A percentile compares a stretch with the other conserved stretches of the same genome.
These are phyloP conservation scores for Colletotrichum trifolii DNA, from an alignment of 2,329 filamentous ascomycete genomes.

Conservation along the genomic window DNA sequence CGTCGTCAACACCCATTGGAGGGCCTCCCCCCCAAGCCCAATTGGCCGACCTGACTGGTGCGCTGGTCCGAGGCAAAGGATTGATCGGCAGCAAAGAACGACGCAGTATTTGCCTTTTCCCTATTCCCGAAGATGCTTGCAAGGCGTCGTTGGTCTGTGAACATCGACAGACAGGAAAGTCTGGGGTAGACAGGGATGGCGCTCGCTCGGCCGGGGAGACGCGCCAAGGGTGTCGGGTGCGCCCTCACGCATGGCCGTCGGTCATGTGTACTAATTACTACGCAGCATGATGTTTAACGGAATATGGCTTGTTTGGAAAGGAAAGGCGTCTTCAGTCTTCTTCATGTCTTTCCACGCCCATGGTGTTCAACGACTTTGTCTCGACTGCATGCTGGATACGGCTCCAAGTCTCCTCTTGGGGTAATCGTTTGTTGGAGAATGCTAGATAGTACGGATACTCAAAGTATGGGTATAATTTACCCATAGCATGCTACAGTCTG, in stretches of 20 bases:
- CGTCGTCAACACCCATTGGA: slow-evolving; percentile 4
- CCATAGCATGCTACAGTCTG: not conserved
- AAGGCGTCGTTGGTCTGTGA: slow-evolving; percentile 29
- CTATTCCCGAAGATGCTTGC: slow-evolving; percentile 34
- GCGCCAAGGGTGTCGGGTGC: slow-evolving; percentile 36
- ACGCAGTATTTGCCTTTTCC: slow-evolving; percentile 27
- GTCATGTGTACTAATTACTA: not conserved
- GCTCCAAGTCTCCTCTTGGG: slow-evolving; percentile 4
- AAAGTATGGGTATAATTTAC: no score
- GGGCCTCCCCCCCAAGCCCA: not conserved
- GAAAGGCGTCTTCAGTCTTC: slow-evolving; percentile 10
- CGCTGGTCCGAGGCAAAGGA: slow-evolving; percentile 4
- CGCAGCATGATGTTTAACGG: no score
- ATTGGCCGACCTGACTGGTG: slow-evolving; percentile 16
- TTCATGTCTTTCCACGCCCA: not conserved
- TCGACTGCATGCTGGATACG: no score
- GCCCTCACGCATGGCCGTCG: slow-evolving; percentile 15
- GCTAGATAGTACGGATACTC: not conserved
- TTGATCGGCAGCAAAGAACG: slow-evolving; percentile 14
- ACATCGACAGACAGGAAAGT: slow-evolving; percentile 27
- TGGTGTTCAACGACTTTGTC: not conserved
- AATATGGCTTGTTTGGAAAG: not conserved
- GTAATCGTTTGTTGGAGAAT: slow-evolving; percentile 26
- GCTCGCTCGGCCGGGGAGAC: slow-evolving; percentile 3
- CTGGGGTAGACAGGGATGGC: slow-evolving; percentile 36